Evolutionary conservation across 1,284 basidiomycete species (phyloP).

Genomic region (Sutorius eximius): DNA sequence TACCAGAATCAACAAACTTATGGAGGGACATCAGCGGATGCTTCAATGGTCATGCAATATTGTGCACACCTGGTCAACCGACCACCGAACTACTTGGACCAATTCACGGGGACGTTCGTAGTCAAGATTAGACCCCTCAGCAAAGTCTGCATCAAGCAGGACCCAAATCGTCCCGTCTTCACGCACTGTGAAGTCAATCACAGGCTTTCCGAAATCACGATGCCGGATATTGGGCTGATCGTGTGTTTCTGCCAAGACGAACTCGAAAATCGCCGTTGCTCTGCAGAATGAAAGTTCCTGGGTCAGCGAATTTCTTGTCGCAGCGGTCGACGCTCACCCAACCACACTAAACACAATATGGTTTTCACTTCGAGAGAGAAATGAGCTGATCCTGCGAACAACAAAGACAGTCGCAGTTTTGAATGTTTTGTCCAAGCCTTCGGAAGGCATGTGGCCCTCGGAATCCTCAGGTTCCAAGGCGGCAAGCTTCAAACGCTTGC

Average conservation of each 20-base stretch:
- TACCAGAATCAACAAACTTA: constrained; percentile 22
- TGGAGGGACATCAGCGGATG: not conserved
- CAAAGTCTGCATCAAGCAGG: constrained; percentile 49
- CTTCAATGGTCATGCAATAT: not conserved
- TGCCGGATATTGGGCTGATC: constrained; percentile 36
- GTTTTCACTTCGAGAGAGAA: constrained; percentile 31
- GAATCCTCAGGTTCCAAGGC: constrained; percentile 11
- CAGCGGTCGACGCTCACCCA: constrained; percentile 49
- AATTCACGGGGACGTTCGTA: constrained; percentile 24
- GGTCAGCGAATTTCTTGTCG: not conserved
- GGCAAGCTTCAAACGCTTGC: constrained; percentile 17
- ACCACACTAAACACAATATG: constrained; percentile 63
- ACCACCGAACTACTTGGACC: constrained; percentile 24
- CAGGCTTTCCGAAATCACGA: constrained; percentile 55
- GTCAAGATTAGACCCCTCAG: constrained; percentile 36
- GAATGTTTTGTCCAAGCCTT: not conserved
- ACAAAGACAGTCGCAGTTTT: constrained; percentile 44
- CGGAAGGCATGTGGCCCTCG: not conserved
- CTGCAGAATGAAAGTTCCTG: constrained; percentile 39
- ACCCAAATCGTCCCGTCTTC: constrained; percentile 46
- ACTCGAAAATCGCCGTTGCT: constrained; percentile 64
- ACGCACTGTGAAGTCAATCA: constrained; percentile 57
- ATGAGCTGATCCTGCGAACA: constrained; percentile 24
- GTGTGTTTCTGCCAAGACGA: constrained; percentile 38
- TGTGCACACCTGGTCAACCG: constrained; percentile 17